Evolutionary conservation across 2,329 filamentous ascomycete species (phyloP).

Genomic region (Biscogniauxia marginata): DNA sequence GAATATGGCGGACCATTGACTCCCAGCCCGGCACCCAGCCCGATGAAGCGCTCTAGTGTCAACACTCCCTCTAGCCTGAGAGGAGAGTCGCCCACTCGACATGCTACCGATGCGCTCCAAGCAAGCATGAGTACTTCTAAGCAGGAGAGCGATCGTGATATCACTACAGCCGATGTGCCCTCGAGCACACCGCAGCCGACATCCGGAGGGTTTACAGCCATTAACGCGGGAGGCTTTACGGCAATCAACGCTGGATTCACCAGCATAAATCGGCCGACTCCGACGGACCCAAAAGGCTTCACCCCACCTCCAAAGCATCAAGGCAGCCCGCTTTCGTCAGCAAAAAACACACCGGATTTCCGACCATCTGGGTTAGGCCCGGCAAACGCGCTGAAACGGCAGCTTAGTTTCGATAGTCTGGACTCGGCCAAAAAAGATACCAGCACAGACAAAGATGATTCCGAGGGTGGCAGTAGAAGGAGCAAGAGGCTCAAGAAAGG

Average conservation of each 20-base stretch:
- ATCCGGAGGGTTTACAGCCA: constrained; percentile 58
- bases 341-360: constrained; percentile 65
- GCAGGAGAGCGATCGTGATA: constrained; percentile 48
- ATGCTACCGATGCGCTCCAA: constrained; percentile 54
- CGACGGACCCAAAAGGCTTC: constrained; percentile 53
- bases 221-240: constrained; percentile 65
- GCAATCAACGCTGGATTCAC: constrained; percentile 71
- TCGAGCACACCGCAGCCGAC: constrained; percentile 39
- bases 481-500: constrained; percentile 93
- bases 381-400: constrained; percentile 71
- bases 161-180: constrained; percentile 46
- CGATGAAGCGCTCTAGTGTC: constrained; percentile 64
- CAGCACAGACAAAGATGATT: constrained; percentile 53
- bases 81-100: constrained; percentile 65
- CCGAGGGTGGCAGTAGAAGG: constrained; percentile 68
- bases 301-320: constrained; percentile 60
- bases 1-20: constrained; percentile 93
- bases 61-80: constrained; percentile 58
- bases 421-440: constrained; percentile 49
- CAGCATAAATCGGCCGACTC: constrained; percentile 58
- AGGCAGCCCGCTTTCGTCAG: constrained; percentile 61
- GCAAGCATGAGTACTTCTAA: constrained; percentile 46
- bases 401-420: constrained; percentile 61
- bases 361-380: constrained; percentile 54
- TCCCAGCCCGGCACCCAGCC: constrained; percentile 66